Base-by-base conservation (phyloP, 805 yeast genomes). In the Starmerella bacillaris region DNA sequence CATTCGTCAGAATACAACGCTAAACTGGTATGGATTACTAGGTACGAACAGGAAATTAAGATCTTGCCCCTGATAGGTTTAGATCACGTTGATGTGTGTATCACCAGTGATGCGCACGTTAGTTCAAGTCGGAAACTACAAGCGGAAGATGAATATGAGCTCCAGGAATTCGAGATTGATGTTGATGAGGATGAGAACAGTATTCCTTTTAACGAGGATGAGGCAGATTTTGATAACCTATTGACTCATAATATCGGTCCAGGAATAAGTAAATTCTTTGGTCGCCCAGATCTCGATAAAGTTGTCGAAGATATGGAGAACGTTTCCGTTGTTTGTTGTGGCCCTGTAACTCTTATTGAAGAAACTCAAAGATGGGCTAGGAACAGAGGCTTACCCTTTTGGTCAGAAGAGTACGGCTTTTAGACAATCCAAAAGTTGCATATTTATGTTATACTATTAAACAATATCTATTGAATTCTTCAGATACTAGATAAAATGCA, bases 271-370 rank as follows among this genome's bases (percentile, higher is more conserved):
- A 27, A 21, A 3, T 30, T 30, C 36, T 22, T 20, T 18, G 50
- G 50, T 2, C 31, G 51, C 6, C 51, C 51, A 2, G 18, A 31
- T 17, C 16, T 34, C 4, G 18, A 8, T 17, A 17, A 16, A 3
- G 33, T 12, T 12, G 28, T 15, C 2, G 38, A 28, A 15, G 30
- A 19, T 3, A 14, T 20, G 9, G 32, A 18, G 2, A 11, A 35
- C 8, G 32, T 36, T 4, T 37, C 44, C 17, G 37, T 49, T 2
- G 41, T 49, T 2, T 43, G 53, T 4, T 49, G 53, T 27, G 54
- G 54, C 3, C 51, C 54, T 1, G 43, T 34, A 4, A 12, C 39
- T 2, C 34, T 50, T 3, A 41, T 48, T 4, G 9, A 9, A 5
- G 51, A 41, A 18, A 48, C 37, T 3, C 24, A 27, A 14, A n/a